A percentile compares a stretch with the other conserved stretches of the same genome.
Conservation (phyloP, 225 moss, liverwort and hornwort genomes). For the Physcomitrellopsis africana region DNA sequence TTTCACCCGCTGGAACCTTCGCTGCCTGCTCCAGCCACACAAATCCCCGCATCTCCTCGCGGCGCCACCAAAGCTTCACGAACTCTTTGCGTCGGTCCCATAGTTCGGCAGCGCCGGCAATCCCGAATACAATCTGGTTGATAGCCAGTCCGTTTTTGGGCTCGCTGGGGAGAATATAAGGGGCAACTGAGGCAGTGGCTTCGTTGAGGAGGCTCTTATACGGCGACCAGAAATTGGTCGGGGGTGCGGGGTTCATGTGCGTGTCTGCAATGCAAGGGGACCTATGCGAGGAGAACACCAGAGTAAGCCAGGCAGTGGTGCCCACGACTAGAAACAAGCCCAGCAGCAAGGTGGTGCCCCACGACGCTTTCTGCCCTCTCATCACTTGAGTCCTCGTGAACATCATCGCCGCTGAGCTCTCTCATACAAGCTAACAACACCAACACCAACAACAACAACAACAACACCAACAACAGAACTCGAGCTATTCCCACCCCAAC, state of each 20-base stretch:
- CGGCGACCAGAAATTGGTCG: conserved; percentile 45
- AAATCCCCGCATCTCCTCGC: conserved; percentile 88
- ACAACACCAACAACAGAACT: too few species aligned
- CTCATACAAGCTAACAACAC: conserved; percentile 29
- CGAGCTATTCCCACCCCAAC: too few species aligned
- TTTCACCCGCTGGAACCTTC: conserved; percentile 36
- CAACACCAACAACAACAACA: neutral
- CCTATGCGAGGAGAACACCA: conserved; percentile 58
- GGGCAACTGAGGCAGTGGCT: conserved; percentile 19
- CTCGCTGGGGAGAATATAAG: conserved; percentile 33
- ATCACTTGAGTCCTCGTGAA: conserved; percentile 35
- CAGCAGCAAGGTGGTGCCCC: conserved; percentile 38
- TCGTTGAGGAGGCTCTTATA: conserved; percentile 16
- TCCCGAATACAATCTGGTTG: conserved; percentile 82
- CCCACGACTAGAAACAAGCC: conserved; percentile 32
- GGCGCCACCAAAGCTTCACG: conserved; percentile 93
- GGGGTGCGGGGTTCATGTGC: conserved; percentile 36
- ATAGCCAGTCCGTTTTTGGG: conserved; percentile 32
- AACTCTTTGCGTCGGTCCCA: conserved; percentile 91
- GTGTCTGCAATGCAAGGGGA: conserved; percentile 53
- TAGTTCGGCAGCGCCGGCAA: conserved; percentile 91
- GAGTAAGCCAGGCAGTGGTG: conserved; percentile 51
- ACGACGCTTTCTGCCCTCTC: conserved; percentile 40
- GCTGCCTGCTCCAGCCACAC: conserved; percentile 93
- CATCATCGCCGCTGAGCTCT: conserved; percentile 28